These are phyloP conservation scores for Suillus decipiens DNA, from an alignment of 768 basidiomycete species.

Conservation along the genomic window DNA sequence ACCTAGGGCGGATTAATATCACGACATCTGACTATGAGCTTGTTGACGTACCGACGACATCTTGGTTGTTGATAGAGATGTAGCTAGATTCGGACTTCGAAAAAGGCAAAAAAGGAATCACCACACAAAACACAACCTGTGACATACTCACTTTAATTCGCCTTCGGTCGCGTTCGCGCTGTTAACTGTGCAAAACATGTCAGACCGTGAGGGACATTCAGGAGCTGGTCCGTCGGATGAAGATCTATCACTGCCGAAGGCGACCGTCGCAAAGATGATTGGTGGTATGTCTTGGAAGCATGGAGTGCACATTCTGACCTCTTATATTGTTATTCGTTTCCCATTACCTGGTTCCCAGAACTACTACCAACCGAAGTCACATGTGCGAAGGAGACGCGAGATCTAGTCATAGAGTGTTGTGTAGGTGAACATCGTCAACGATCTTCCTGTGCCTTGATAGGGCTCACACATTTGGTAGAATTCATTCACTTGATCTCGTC, in stretches of 20 bases:
- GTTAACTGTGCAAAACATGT: slow-evolving; percentile 61
- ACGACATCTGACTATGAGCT: slow-evolving; percentile 4
- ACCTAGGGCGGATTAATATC: slow-evolving; percentile 47
- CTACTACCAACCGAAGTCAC: slow-evolving; percentile 83
- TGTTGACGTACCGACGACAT: slow-evolving; percentile 63
- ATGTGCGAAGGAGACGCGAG: slow-evolving; percentile 95
- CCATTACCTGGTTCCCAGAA: slow-evolving; percentile 50
- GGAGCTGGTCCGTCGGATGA: slow-evolving; percentile 76
- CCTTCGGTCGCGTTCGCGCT: slow-evolving; percentile 30
- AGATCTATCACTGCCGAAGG: slow-evolving; percentile 93
- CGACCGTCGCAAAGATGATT: slow-evolving; percentile 97
- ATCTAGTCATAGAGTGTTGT: slow-evolving; percentile 97
- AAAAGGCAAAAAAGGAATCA: slow-evolving; percentile 27
- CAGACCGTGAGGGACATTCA: slow-evolving; percentile 83
- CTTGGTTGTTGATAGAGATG: slow-evolving; percentile 43
- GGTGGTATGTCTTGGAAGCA: slow-evolving; percentile 53
- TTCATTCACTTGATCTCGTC: slow-evolving; percentile 98
- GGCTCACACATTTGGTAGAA: slow-evolving; percentile 52
- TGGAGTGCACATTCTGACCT: slow-evolving; percentile 7
- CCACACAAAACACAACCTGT: slow-evolving; percentile 13
- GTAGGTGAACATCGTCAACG: slow-evolving; percentile 75
- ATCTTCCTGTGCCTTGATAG: slow-evolving; percentile 11
- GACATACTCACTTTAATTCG: slow-evolving; percentile 13
- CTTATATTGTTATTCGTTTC: slow-evolving; percentile 14
- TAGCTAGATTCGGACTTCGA: slow-evolving; percentile 40